These are phyloP conservation scores for Adansonia digitata DNA, from an alignment of 345 rosid genomes.

Conservation along the genomic window DNA sequence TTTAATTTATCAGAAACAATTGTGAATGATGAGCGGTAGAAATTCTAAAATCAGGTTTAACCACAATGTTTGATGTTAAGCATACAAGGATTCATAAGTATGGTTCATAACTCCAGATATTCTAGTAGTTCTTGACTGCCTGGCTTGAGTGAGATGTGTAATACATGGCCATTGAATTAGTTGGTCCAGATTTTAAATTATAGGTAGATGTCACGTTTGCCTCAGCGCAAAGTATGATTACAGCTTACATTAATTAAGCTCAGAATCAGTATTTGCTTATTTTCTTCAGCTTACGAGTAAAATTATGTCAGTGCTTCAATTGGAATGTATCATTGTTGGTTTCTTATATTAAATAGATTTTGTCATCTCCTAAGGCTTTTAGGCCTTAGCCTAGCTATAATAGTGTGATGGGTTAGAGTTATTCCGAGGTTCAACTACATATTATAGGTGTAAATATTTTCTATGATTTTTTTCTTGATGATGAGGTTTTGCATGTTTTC, in stretches of 20 bases:
- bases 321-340: neutral
- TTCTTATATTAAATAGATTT: neutral
- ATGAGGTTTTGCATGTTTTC: neutral
- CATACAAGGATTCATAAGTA: neutral
- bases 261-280: neutral
- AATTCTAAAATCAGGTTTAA: neutral
- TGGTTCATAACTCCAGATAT: neutral
- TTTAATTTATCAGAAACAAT: neutral
- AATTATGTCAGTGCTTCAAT: neutral
- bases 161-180: neutral
- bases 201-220: neutral
- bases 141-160: neutral
- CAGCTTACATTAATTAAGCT: neutral
- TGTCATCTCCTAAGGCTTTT: neutral
- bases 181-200: neutral
- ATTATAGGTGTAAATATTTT: neutral
- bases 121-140: neutral
- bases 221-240: neutral
- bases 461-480: neutral
- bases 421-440: neutral
- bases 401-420: neutral
- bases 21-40: neutral
- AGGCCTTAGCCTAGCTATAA: conserved; percentile 4
- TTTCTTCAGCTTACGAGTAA: neutral
- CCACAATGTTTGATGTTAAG: neutral